A percentile compares a stretch with the other conserved stretches of the same genome.
phyloP scores from a whole-genome alignment of 1,139 yeast species.

The Magnusiomyces suaveolens region DNA sequence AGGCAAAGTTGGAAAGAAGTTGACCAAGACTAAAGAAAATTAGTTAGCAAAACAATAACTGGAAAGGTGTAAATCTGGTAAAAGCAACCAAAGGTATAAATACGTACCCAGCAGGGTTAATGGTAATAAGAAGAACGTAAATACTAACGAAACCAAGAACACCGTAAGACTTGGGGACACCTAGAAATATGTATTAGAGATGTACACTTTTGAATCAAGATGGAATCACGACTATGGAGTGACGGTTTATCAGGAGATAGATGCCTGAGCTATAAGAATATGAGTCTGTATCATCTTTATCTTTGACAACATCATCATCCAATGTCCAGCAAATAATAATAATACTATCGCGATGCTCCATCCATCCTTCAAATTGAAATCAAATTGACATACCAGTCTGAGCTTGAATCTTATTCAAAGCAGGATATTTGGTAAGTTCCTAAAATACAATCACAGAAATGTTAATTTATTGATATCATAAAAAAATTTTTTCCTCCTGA shows the following conservation, averaged over 20 bases:
- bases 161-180: constrained; percentile 83
- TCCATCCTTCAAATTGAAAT: background rate
- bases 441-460: constrained; percentile 8
- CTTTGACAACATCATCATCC: no score
- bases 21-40: constrained; percentile 59
- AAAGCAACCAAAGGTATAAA: background rate
- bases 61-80: no score
- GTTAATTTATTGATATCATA: background rate
- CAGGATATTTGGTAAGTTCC: constrained; percentile 32
- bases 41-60: background rate
- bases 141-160: constrained; percentile 53
- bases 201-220: background rate
- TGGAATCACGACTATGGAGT: background rate
- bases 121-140: constrained; percentile 68
- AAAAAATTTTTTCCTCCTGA: background rate
- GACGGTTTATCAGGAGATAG: background rate
- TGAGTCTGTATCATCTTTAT: background rate
- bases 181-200: constrained; percentile 25
- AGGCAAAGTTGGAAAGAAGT: constrained; percentile 83
- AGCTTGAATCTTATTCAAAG: constrained; percentile 29
- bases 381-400: constrained; percentile 24
- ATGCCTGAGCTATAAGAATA: background rate
- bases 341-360: no score
- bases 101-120: constrained; percentile 70
- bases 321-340: no score